Percentiles rank a stretch among this genome's conserved stretches.
These are phyloP conservation scores for Paspalum vaginatum DNA, from an alignment of 176 grass and related monocot genomes.

Conservation along the genomic window DNA sequence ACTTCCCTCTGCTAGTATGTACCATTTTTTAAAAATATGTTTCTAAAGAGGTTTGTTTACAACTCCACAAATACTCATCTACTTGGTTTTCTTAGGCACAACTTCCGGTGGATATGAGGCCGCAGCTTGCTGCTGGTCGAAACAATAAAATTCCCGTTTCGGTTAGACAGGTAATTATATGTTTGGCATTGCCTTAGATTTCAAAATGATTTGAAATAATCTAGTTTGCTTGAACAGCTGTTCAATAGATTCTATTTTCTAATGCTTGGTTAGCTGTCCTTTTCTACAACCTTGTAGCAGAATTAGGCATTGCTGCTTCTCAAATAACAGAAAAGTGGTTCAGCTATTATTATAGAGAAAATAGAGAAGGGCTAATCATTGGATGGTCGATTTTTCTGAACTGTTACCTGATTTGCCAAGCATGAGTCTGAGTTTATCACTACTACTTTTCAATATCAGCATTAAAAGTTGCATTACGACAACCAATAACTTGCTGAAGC, in stretches of 20 bases:
- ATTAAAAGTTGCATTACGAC: neutral
- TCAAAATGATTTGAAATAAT: constrained; percentile 4
- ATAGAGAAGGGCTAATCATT: constrained; percentile 5
- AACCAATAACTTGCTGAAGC: neutral
- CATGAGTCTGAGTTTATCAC: neutral
- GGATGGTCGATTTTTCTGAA: neutral
- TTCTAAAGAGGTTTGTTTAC: constrained; percentile 26
- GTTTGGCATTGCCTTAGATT: neutral
- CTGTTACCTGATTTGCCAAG: neutral
- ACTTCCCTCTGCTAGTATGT: constrained; percentile 79
- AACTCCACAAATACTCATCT: constrained; percentile 40
- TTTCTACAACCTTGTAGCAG: neutral
- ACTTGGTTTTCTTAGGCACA: constrained; percentile 64
- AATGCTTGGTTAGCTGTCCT: neutral
- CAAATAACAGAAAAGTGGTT: constrained; percentile 14
- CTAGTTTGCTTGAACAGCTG: neutral
- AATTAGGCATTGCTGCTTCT: constrained; percentile 10
- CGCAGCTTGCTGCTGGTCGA: constrained; percentile 40
- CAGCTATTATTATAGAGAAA: neutral
- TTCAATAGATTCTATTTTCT: neutral
- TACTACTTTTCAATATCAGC: neutral
- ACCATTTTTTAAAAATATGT: constrained; percentile 14
- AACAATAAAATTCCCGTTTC: constrained; percentile 73
- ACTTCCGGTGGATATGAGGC: constrained; percentile 87
- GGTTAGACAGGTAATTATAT: constrained; percentile 80